Evolutionary conservation across 2,329 filamentous ascomycete species (phyloP), one percentile per base, ranked within the genome.

Genomic region (Phyllosticta paracitricarpa): DNA sequence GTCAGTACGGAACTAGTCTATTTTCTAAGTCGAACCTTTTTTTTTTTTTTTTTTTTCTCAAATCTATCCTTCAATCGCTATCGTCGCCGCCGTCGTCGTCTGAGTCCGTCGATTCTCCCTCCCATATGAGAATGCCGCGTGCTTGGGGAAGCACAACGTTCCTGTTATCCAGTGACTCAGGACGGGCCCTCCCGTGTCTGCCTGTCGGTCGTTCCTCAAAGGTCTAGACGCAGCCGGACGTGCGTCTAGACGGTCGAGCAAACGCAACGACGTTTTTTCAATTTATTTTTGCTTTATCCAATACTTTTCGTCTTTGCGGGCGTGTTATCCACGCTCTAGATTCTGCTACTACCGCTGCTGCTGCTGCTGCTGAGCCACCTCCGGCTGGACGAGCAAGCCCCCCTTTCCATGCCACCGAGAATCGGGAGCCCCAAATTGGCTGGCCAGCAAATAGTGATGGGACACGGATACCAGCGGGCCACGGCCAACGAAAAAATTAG

Each of bases 1-100:
- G 33, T 40, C 33, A 40, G 33, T 60, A 60, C 33, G 58, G 51
- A 60, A 51, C 58, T 60, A 60, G 58, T n/a, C 56, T 60, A 53
- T 56, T 56, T 52, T 60, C 33, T 40, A 40, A 12, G 9, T 40
- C 33, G 33, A 40, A 10, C 10, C 6, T 40, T 17, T 40, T 40
- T 10, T 12, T 40, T 12, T 40, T 22, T 1, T 22, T 22, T 22
- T 22, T 22, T 22, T 22, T 22, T 22, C 2, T 22, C 19, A 22
- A 22, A 22, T 22, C 19, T 22, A 1, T 17, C 14, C 33, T 40
- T 30, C 5, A 30, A 7, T 28, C 28, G 28, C 33, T 40, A 10
- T 33, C 30, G 2, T 33, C 2, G 30, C 10, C 30, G 30, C 10
- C 30, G 33, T 40, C 33, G 33, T 40, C 33, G 33, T 40, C 33